These are phyloP conservation scores for Chalara sp. DNA, from an alignment of 2,329 filamentous ascomycete genomes.

Conservation along the genomic window DNA sequence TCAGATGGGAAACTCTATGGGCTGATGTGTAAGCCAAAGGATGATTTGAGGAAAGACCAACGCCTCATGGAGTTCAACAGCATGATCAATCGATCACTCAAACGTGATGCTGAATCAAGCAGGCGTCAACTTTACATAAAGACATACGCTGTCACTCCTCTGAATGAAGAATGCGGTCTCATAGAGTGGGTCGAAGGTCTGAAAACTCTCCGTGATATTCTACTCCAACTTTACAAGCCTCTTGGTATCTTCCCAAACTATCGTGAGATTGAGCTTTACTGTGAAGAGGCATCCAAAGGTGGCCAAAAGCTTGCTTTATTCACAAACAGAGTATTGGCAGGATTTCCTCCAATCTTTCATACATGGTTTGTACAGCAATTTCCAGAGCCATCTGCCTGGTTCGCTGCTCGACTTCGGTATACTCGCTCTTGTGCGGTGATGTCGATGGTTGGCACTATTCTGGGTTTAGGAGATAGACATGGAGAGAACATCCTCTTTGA, in stretches of 20 bases:
- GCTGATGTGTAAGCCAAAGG: conserved; percentile 93
- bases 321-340: conserved; percentile 53
- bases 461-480: conserved; percentile 90
- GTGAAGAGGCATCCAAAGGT: conserved; percentile 55
- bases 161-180: conserved; percentile 95
- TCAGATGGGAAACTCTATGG: conserved; percentile 86
- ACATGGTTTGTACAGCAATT: conserved; percentile 96
- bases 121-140: conserved; percentile 90
- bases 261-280: conserved; percentile 51
- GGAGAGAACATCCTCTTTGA: conserved; percentile 96
- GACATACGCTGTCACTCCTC: conserved; percentile 91
- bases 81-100: conserved; percentile 93
- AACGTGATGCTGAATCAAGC: conserved; percentile 84
- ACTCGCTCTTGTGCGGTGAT: conserved; percentile 94
- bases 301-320: conserved; percentile 63
- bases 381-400: conserved; percentile 88
- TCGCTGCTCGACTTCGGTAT: conserved; percentile 80
- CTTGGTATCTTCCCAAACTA: conserved; percentile 68
- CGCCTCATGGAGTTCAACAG: conserved; percentile 98
- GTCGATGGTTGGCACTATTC: conserved; percentile 97
- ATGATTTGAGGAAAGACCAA: conserved; percentile 95
- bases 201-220: conserved; percentile 86
- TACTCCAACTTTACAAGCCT: conserved; percentile 71
- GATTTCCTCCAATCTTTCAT: conserved; percentile 78
- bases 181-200: conserved; percentile 99